These are phyloP conservation scores for Clarkia xantiana DNA, from an alignment of 345 rosid genomes.

Conservation along the genomic window DNA sequence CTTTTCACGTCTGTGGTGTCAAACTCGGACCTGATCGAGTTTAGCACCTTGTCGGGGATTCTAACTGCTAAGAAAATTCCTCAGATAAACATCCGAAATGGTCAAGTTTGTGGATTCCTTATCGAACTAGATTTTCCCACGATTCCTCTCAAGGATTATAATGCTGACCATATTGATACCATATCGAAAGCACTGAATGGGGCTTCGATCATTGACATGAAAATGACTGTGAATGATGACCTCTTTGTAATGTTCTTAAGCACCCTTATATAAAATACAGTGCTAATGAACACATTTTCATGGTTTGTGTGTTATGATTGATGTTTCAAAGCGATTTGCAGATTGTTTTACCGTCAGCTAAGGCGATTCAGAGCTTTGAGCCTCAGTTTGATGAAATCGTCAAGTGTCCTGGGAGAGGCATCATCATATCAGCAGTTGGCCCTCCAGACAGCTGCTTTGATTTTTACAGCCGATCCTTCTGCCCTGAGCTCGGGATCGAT, in stretches of 20 bases:
- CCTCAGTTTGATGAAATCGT: constrained; percentile 35
- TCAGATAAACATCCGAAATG: constrained; percentile 12
- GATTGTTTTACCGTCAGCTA: constrained; percentile 49
- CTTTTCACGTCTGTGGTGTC: constrained; percentile 44
- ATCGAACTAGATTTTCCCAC: constrained; percentile 49
- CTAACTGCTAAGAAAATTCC: constrained; percentile 46
- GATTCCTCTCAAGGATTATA: constrained; percentile 20
- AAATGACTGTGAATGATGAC: constrained; percentile 24
- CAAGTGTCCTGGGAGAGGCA: constrained; percentile 38
- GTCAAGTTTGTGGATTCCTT: constrained; percentile 19
- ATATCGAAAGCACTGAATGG: constrained; percentile 39
- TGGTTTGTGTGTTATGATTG: background rate
- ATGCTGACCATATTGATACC: constrained; percentile 13
- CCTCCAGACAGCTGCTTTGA: constrained; percentile 43
- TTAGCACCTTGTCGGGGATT: constrained; percentile 50
- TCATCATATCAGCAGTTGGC: constrained; percentile 38
- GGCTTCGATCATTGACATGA: constrained; percentile 36
- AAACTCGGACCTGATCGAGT: constrained; percentile 40
- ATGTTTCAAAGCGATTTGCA: constrained; percentile 6
- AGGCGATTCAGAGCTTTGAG: constrained; percentile 33
- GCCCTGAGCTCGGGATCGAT: constrained; percentile 45
- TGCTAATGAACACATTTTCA: background rate
- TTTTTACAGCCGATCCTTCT: constrained; percentile 52
- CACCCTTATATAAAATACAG: background rate
- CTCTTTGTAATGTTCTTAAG: constrained; percentile 29